These are phyloP conservation scores for Pyrenophora seminiperda DNA, from an alignment of 2,329 filamentous ascomycete species.

Conservation along the genomic window DNA sequence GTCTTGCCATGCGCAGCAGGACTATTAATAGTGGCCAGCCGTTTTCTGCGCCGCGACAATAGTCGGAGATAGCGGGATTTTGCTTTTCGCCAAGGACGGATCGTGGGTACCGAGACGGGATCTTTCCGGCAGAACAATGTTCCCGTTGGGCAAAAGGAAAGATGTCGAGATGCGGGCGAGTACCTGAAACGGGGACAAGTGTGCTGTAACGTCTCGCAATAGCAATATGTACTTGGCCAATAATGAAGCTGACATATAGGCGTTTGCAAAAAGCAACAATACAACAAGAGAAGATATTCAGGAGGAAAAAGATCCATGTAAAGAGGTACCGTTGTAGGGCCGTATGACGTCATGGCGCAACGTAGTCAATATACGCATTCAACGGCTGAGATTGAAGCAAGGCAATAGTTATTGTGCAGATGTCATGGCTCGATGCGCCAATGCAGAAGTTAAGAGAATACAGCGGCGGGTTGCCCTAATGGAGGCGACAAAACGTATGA, in stretches of 20 bases:
- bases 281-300: too few species aligned
- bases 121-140: neutral
- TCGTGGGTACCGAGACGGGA: neutral
- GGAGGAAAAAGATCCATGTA: too few species aligned
- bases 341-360: too few species aligned
- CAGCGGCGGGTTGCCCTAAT: neutral
- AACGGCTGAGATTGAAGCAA: neutral
- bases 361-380: too few species aligned
- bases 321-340: too few species aligned
- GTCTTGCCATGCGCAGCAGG: too few species aligned
- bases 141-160: neutral
- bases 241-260: neutral
- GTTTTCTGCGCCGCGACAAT: neutral
- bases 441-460: neutral
- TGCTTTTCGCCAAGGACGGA: slow-evolving; percentile 1
- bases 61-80: neutral
- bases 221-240: slow-evolving; percentile 1
- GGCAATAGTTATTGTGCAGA: neutral
- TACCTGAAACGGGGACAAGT: slow-evolving; percentile 7
- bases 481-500: neutral
- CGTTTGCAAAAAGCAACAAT: too few species aligned
- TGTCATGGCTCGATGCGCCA: neutral
- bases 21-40: too few species aligned
- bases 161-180: neutral
- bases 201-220: slow-evolving; percentile 7